A percentile compares a stretch with the other conserved stretches of the same genome.
Conservation (phyloP, 345 rosid species). For the Lenwebbia sp. region DNA sequence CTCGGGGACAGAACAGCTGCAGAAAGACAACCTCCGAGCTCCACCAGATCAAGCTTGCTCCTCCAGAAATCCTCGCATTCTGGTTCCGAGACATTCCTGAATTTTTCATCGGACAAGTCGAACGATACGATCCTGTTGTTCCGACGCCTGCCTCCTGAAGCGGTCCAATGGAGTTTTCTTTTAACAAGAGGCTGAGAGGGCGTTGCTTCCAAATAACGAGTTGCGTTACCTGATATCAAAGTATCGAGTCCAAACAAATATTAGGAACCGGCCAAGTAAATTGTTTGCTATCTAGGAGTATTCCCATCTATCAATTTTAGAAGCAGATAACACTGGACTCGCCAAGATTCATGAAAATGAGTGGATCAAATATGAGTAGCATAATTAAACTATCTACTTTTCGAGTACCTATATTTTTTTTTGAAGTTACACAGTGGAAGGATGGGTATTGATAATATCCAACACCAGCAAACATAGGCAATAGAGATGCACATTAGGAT, state of each 20-base stretch:
- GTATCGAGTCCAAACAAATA: not conserved
- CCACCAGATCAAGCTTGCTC: not conserved
- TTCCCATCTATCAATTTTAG: not conserved
- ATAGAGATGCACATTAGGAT: not conserved
- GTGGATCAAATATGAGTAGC: not conserved
- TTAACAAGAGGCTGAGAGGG: slow-evolving; percentile 9
- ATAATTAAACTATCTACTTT: not conserved
- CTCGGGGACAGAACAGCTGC: not conserved
- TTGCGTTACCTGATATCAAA: not conserved
- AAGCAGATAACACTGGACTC: not conserved
- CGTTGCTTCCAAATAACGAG: not conserved
- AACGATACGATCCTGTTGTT: slow-evolving; percentile 6
- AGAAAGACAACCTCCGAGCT: slow-evolving; percentile 11
- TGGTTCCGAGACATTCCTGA: slow-evolving; percentile 5
- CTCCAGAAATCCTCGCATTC: not conserved
- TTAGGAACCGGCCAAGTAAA: not conserved
- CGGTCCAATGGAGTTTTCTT: slow-evolving; percentile 23
- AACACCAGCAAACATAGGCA: not conserved
- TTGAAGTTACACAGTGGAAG: not conserved
- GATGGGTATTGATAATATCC: not conserved
- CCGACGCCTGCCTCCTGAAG: not conserved
- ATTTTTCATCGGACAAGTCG: slow-evolving; percentile 12
- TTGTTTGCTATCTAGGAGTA: not conserved
- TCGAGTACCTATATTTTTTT: not conserved
- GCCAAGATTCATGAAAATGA: not conserved